phyloP scores from a whole-genome alignment of 768 basidiomycete species.

The Thelephora ganbajun region DNA sequence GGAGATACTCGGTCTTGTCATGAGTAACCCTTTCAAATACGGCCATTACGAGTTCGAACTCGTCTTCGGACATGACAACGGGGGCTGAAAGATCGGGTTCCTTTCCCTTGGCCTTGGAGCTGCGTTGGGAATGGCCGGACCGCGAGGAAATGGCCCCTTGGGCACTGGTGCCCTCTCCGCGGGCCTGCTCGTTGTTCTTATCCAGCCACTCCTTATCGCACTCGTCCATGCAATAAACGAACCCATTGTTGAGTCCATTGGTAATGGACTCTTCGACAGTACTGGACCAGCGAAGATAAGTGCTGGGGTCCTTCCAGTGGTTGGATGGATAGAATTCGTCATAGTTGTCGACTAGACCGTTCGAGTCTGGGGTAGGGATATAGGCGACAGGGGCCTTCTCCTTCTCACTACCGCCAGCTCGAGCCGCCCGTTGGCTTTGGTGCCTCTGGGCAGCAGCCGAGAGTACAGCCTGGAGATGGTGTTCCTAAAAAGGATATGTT shows the following conservation, averaged over 20 bases:
- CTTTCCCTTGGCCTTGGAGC: slow-evolving; percentile 75
- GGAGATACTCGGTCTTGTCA: slow-evolving; percentile 79
- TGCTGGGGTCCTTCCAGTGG: slow-evolving; percentile 63
- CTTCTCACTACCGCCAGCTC: slow-evolving; percentile 19
- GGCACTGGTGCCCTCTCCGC: slow-evolving; percentile 73
- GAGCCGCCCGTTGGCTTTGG: slow-evolving; percentile 22
- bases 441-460: slow-evolving; percentile 40
- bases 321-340: slow-evolving; percentile 56
- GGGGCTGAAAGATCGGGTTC: slow-evolving; percentile 58
- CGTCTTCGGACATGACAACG: slow-evolving; percentile 70
- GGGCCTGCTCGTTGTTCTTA: slow-evolving; percentile 76
- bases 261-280: slow-evolving; percentile 67
- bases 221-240: slow-evolving; percentile 92
- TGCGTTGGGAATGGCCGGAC: slow-evolving; percentile 37
- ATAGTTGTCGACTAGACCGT: slow-evolving; percentile 68
- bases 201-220: slow-evolving; percentile 91
- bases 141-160: slow-evolving; percentile 52
- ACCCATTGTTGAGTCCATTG: slow-evolving; percentile 54
- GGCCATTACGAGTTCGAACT: slow-evolving; percentile 93
- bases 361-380: slow-evolving; percentile 91
- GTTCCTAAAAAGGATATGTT: slow-evolving; percentile 27
- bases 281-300: slow-evolving; percentile 71
- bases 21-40: slow-evolving; percentile 86
- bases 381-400: slow-evolving; percentile 40
- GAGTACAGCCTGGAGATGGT: slow-evolving; percentile 43